A percentile compares a stretch with the other conserved stretches of the same genome.
These are phyloP conservation scores for Fraxinus cuspidata DNA, from an alignment of 257 asterid species.

Conservation along the genomic window DNA sequence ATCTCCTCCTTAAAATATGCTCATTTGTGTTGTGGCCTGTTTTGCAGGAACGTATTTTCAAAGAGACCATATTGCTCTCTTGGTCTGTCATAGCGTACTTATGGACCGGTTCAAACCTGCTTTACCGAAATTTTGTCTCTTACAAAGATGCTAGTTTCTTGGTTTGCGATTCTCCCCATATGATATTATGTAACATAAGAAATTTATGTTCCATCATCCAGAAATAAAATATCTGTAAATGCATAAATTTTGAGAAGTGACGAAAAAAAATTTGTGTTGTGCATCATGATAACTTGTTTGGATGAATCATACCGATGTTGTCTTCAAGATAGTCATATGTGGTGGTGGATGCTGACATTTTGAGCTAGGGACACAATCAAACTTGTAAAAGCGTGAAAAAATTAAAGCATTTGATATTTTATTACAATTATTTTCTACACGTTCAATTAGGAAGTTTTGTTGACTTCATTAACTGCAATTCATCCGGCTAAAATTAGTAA, in stretches of 20 bases:
- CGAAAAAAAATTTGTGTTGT: neutral
- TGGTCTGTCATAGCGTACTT: neutral
- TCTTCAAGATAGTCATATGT: neutral
- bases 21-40: slow-evolving; percentile 6
- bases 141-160: slow-evolving; percentile 13
- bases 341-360: no score
- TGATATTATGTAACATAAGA: slow-evolving; percentile 28
- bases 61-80: neutral
- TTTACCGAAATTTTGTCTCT: neutral
- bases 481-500: no score
- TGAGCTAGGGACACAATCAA: no score
- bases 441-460: no score
- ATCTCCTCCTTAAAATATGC: neutral
- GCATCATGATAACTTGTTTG: neutral
- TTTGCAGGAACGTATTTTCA: slow-evolving; percentile 28
- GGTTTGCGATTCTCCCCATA: slow-evolving; percentile 16
- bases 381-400: no score
- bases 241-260: slow-evolving; percentile 14
- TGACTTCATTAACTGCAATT: no score
- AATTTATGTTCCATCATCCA: neutral
- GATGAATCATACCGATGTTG: neutral
- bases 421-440: no score
- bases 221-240: slow-evolving; percentile 4
- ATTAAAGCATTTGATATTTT: no score
- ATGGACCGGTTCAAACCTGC: slow-evolving; percentile 17